Base-by-base conservation (phyloP, 2,329 filamentous ascomycete species). In the Magnaporthiopsis rhizophila region DNA sequence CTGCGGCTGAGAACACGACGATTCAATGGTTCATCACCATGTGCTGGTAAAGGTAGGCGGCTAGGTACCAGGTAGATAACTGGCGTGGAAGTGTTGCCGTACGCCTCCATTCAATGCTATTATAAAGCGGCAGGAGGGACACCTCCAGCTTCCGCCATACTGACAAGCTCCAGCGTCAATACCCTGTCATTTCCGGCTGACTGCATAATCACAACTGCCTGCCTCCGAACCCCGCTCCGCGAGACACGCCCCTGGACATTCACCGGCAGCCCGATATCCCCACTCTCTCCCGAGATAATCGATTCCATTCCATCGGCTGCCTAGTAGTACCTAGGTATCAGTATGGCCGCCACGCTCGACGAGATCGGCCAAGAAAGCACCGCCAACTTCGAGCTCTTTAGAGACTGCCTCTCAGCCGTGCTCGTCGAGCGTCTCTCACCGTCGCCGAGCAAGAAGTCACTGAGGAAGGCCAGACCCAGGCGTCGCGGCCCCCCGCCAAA, bases 381-480 rank as follows among this genome's bases (percentile, higher is more conserved):
- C 24, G n/a, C 24, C 64, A 91, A 91, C 70, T 89, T 86, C 72
- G 83, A 86, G 63, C 78, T 86, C 60, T 92, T 95, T 74, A 82
- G 89, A 64, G 91, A 95, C 70, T 90, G 85, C 71, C 78, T 95
- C 66, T 89, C 90, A 11, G 84, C 85, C 21, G 81, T 86, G 0
- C 79, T 95, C 15, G 83, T 94, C 63, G 84, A 86, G 62, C 85
- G 82, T 66, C 82, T 87, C 15, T 76, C 82, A 5, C 72, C 65
- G 13, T 38, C 21, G 26, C 8, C 26, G 9, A 38, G 56, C 28
- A 64, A 57, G 63, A 60, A 57, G 56, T 8, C 60, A 2, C 9
- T 26, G 13, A 62, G 26, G 38, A 24, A 13, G 7, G 38, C 7
- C 21, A 59, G 30, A n/a, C 28, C 58, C 58, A 32, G 30, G 28